A percentile compares a stretch with the other conserved stretches of the same genome.
Conservation (phyloP, 2,329 filamentous ascomycete species). For the Lasiodiplodia hormozganensis region DNA sequence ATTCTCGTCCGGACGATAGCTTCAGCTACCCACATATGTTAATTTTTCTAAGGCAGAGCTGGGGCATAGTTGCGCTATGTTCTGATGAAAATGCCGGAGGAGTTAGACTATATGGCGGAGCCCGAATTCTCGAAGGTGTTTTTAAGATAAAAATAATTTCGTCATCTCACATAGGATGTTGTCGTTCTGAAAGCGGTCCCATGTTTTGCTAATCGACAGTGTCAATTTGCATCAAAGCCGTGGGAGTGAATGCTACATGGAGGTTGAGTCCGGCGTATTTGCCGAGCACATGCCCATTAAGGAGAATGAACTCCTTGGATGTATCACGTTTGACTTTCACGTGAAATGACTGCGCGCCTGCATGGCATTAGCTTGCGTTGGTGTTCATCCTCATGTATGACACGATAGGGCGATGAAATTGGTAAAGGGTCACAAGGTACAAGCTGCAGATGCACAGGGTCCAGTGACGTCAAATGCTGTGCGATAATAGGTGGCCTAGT, state of each 20-base stretch:
- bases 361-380: background rate
- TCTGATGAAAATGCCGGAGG: background rate
- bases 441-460: slow-evolving; percentile 15
- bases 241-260: background rate
- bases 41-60: too few species aligned
- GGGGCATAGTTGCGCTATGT: too few species aligned
- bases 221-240: background rate
- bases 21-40: too few species aligned
- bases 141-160: background rate
- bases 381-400: background rate
- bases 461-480: slow-evolving; percentile 18
- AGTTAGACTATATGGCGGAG: background rate
- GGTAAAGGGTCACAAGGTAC: background rate
- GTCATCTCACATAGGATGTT: background rate
- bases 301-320: background rate
- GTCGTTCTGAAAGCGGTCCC: background rate
- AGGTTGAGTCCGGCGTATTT: background rate
- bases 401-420: background rate
- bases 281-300: background rate
- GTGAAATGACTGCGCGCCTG: background rate
- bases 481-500: slow-evolving; percentile 2
- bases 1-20: too few species aligned
- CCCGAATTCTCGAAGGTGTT: background rate
- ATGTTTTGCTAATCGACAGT: background rate
- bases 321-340: background rate